Evolutionary conservation across 805 yeast genomes (phyloP), one percentile per base, ranked within the genome.

Genomic region (Metschnikowia amazonensis): DNA sequence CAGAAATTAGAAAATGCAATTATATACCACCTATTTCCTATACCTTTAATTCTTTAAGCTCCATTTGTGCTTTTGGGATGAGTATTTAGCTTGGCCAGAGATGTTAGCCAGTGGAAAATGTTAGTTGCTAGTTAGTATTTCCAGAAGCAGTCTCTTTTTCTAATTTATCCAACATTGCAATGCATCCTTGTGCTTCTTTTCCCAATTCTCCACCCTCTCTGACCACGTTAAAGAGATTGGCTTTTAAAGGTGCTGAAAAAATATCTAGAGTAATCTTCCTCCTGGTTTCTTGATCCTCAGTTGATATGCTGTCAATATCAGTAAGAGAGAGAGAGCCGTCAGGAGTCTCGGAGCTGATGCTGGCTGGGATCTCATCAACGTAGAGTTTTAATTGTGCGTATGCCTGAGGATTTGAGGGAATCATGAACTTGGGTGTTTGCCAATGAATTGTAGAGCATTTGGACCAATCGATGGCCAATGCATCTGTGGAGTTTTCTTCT

Each of bases 181-280:
- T 29, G 51, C 69, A 60, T 11, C 56, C 52, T 38, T 62, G 60
- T 18, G 73, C 71, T 47, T 69, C 75, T 49, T 81, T 75, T 2
- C 89, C 89, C 16, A 76, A 66, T 39, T 82, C 87, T 1, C 90
- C 90, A 10, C 89, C 95, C 52, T 86, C 94, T 55, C 79, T 80
- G 8, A 80, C 62, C 27, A 79, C 56, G 32, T 68, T 68, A 1
- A 64, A 67, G 18, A 84, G 67, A 30, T 86, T 84, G 38, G 67
- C 72, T 17, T 56, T 45, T 41, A 86, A 67, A 9, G 77, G 78
- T 1, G 63, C 62, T 36, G 65, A 56, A 56, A 81, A 84, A 21
- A 77, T 71, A 45, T 81, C 86, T 34, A 65, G 59, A 45, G 86
- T 63, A 0, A 82, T 66, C 42, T 72, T 72, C 25, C 77, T 59